A percentile compares a stretch with the other conserved stretches of the same genome.
Conservation (phyloP, 768 basidiomycete genomes). For the Tephrocybe sp. region DNA sequence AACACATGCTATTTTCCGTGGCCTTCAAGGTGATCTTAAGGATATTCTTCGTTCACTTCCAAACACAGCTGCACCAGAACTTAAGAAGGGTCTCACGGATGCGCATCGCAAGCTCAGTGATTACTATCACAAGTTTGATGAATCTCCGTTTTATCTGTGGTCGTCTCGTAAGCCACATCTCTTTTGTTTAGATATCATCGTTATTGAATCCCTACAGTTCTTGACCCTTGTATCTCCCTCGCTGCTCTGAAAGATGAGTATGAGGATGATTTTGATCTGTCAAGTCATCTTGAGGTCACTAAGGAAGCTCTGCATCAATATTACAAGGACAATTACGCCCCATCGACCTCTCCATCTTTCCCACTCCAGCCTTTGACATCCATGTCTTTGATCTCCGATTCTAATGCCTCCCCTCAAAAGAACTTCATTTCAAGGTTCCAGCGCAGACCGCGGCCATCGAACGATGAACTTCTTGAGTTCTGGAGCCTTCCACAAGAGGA, state of each 20-base stretch:
- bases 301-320: background rate
- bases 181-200: background rate
- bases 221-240: background rate
- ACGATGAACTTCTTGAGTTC: conserved; percentile 23
- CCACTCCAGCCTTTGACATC: no score
- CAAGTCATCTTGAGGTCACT: background rate
- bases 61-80: conserved; percentile 8
- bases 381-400: background rate
- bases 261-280: background rate
- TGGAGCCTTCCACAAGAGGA: conserved; percentile 23
- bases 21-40: conserved; percentile 28
- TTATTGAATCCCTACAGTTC: background rate
- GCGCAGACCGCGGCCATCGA: background rate
- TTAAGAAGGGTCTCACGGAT: conserved; percentile 18
- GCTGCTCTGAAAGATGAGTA: background rate
- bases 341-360: background rate
- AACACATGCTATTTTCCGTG: conserved; percentile 29
- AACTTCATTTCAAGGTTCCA: conserved; percentile 1
- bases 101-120: conserved; percentile 31
- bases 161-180: conserved; percentile 16
- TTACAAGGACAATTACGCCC: conserved; percentile 2
- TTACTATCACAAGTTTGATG: conserved; percentile 28
- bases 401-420: background rate
- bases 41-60: conserved; percentile 20
- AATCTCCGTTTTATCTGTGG: conserved; percentile 31